Evolutionary conservation across 495 filamentous ascomycete species (phyloP).

Genomic region (Viridothelium virens): DNA sequence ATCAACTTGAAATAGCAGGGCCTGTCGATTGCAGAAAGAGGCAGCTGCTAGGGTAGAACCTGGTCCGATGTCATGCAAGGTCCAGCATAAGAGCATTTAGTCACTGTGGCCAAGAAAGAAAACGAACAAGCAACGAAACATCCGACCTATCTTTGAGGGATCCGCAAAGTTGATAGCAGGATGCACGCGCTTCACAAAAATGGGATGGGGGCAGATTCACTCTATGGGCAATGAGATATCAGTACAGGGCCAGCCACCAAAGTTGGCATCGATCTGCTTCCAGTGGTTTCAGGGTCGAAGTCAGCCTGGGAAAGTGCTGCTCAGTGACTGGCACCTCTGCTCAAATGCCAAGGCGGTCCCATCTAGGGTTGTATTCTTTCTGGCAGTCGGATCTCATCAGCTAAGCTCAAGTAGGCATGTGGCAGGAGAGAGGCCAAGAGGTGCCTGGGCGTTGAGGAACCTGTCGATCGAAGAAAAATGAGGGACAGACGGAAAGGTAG

Average conservation of each 20-base stretch:
- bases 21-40: conserved; percentile 1
- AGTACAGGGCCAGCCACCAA: background rate
- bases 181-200: background rate
- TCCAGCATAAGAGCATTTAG: background rate
- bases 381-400: background rate
- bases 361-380: background rate
- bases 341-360: too few species aligned
- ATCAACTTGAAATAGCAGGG: conserved; percentile 2
- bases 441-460: background rate
- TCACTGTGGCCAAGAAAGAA: background rate
- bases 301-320: background rate
- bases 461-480: too few species aligned
- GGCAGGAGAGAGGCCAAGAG: background rate
- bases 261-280: background rate
- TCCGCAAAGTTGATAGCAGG: background rate
- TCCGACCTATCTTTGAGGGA: background rate
- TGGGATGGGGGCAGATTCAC: too few species aligned
- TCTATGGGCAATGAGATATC: background rate
- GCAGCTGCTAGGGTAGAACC: background rate
- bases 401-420: conserved; percentile 9
- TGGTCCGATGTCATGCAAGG: background rate
- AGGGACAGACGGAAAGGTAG: background rate
- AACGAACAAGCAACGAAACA: background rate
- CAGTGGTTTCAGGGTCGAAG: background rate
- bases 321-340: background rate